Base-by-base conservation (phyloP, 768 basidiomycete genomes). In the Tricholoma terreum region DNA sequence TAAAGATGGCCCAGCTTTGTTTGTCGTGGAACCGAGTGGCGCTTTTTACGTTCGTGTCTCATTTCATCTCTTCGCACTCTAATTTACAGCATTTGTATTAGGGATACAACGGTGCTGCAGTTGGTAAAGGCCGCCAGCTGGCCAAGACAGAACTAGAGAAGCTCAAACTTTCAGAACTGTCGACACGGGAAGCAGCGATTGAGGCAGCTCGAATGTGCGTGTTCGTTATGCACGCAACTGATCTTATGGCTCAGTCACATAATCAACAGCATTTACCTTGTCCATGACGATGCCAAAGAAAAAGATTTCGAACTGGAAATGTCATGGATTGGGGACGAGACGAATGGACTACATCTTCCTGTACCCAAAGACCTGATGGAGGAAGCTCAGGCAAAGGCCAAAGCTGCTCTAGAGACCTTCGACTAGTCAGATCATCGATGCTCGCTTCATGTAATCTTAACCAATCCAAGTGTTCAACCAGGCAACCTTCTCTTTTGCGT, bases 131-230 rank as follows among this genome's bases (percentile, higher is more conserved):
- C n/a, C 87, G 91, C 55, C 94, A 97, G 67, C 79, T 98, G 59
- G 97, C 97, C 17, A 98, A 98, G 81, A 98, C 96, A 7, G 97
- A 98, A 72, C 74, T 99, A 50, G 97, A 99, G 76, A 99, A 99
- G 73, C 85, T 98, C 60, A 89, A 94, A 61, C 77, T 96, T 34
- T 75, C 87, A 6, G 90, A 91, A 61, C 72, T 98, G 52, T 83
- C 90, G 2, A 83, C 82, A 55, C 81, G 87, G 58, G 87, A 99
- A 69, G 97, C 95, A 17, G 92, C 96, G 21, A 77, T 85, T 61
- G 94, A 98, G 68, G 94, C 94, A 12, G 96, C 97, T 5, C 81
- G 95, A 73, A 98, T 99, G 96, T 98, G 69, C 62, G 91, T 77
- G 14, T 46, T 22, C 21, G 27, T 35, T 55, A 34, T 12, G 6